phyloP scores from a whole-genome alignment of 768 basidiomycete genomes.

The Filobasidium floriforme region DNA sequence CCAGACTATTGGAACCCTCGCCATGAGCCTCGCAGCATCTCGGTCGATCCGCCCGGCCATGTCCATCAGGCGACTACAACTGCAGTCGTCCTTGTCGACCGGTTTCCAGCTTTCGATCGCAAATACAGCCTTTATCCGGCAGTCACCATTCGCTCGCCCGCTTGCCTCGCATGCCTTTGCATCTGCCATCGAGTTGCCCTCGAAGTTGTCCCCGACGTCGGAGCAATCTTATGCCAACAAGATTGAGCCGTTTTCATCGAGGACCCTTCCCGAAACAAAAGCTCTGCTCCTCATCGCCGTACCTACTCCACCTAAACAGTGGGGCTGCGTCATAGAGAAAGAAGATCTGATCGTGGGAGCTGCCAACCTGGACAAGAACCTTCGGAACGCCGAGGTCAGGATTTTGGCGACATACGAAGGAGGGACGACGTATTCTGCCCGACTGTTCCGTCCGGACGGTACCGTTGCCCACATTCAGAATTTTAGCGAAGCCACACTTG shows the following conservation, averaged over 20 bases:
- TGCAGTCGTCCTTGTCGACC: neutral
- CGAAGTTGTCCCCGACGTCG: conserved; percentile 9
- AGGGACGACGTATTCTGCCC: conserved; percentile 27
- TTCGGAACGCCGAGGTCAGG: conserved; percentile 20
- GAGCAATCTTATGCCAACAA: conserved; percentile 6
- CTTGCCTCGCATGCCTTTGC: neutral
- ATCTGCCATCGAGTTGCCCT: neutral
- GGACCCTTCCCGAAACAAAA: conserved; percentile 10
- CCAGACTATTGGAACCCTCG: too few relatives aligned
- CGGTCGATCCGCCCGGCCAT: conserved; percentile 4
- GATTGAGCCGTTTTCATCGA: conserved; percentile 1
- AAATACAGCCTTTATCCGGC: neutral
- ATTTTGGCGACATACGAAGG: conserved; percentile 38
- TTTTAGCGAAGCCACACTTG: conserved; percentile 15
- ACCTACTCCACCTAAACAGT: conserved; percentile 29
- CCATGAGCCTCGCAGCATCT: neutral
- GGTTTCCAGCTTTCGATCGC: conserved; percentile 2
- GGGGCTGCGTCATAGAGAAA: conserved; percentile 37
- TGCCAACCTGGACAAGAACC: conserved; percentile 21
- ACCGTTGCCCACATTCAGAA: conserved; percentile 1
- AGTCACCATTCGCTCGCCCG: neutral
- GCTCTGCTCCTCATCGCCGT: conserved; percentile 32
- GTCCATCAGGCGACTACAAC: neutral
- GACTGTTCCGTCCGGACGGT: conserved; percentile 35
- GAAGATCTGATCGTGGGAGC: conserved; percentile 29